Percentiles rank a stretch among this genome's conserved stretches.
phyloP scores from a whole-genome alignment of 1,284 basidiomycete species.

The Blastosporella zonata region DNA sequence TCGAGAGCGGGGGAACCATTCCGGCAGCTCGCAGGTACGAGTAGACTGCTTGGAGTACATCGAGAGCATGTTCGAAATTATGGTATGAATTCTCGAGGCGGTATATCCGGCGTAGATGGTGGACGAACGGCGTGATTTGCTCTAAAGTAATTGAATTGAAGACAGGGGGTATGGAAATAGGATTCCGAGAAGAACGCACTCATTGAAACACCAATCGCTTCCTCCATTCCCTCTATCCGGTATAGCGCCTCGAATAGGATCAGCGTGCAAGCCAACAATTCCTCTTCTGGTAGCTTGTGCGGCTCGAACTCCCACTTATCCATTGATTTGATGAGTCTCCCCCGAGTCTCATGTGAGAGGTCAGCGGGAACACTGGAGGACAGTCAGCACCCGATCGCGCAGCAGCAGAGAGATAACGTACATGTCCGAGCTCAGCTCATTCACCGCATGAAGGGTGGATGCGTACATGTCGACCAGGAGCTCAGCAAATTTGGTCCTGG shows the following conservation, averaged over 20 bases:
- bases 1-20: constrained; percentile 73
- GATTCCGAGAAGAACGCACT: constrained; percentile 47
- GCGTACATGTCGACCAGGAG: constrained; percentile 79
- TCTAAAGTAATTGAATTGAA: constrained; percentile 35
- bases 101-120: constrained; percentile 83
- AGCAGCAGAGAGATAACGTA: constrained; percentile 27
- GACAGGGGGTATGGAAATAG: constrained; percentile 2
- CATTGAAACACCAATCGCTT: constrained; percentile 61
- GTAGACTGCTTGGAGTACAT: constrained; percentile 91
- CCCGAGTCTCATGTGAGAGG: constrained; percentile 37
- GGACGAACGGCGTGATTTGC: constrained; percentile 72
- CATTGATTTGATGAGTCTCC: constrained; percentile 61
- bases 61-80: constrained; percentile 93
- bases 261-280: constrained; percentile 77
- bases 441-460: constrained; percentile 72
- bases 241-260: constrained; percentile 76
- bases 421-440: constrained; percentile 49
- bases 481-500: constrained; percentile 63
- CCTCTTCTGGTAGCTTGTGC: constrained; percentile 73
- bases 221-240: constrained; percentile 71
- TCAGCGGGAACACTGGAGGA: constrained; percentile 30
- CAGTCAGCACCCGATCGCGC: constrained; percentile 6
- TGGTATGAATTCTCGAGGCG: constrained; percentile 90
- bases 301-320: constrained; percentile 88
- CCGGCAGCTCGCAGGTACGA: constrained; percentile 76